phyloP scores from a whole-genome alignment of 2,329 filamentous ascomycete species.

The Ophiostoma sp. region DNA sequence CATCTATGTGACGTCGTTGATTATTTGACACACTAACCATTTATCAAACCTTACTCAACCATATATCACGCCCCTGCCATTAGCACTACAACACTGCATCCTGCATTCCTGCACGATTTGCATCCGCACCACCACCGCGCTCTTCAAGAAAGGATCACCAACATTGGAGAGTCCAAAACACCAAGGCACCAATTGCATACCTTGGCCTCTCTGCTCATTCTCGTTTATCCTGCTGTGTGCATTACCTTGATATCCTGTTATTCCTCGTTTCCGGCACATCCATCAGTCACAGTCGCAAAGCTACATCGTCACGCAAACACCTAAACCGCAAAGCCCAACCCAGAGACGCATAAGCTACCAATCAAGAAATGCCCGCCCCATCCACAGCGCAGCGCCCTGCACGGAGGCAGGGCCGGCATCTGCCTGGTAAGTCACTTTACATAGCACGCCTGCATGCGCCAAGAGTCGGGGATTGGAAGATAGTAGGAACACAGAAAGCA shows the following conservation, averaged over 20 bases:
- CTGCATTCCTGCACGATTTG: background rate
- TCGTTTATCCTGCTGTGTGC: background rate
- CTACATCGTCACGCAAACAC: no score
- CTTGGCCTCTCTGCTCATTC: background rate
- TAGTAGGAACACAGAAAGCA: background rate
- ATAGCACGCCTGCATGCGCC: background rate
- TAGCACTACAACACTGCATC: background rate
- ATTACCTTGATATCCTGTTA: background rate
- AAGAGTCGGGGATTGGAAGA: background rate
- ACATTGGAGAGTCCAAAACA: background rate
- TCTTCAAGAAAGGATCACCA: background rate
- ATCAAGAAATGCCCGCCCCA: background rate
- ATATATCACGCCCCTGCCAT: background rate
- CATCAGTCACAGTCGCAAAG: background rate
- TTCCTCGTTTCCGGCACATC: constrained; percentile 3
- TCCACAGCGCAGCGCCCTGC: constrained; percentile 3
- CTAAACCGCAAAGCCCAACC: background rate
- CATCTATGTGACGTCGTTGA: background rate
- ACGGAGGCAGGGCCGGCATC: background rate
- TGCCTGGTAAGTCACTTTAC: constrained; percentile 10
- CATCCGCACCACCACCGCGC: background rate
- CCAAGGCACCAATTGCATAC: background rate
- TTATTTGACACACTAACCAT: background rate
- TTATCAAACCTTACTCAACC: background rate
- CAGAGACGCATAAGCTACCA: background rate